Base-by-base conservation (phyloP, 768 basidiomycete genomes). In the Xerocomus spinulosus region DNA sequence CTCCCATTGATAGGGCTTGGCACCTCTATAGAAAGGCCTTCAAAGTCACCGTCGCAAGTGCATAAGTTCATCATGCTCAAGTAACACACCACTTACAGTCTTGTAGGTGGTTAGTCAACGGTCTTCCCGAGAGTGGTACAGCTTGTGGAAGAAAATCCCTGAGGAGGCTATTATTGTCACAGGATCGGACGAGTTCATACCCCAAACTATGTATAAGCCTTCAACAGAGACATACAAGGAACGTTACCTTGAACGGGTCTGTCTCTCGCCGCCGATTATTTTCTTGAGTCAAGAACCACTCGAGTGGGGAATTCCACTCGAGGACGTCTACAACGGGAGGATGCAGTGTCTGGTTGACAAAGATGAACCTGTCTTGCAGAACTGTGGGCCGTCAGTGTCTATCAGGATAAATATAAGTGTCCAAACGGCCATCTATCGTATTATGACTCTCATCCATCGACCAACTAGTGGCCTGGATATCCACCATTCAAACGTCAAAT, bases 381-480 rank as follows among this genome's bases (percentile, higher is more conserved):
- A 77, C 5, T 77, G 84, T 34, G 85, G 85, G 5, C 85, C 83
- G 9, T 85, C 84, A 37, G 80, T 87, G 33, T 86, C 83, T 3
- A 80, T 87, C 53, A 77, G 85, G 35, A 72, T 87, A 28, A 81
- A 85, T 70, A 84, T 85, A 42, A 61, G 46, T 48, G 41, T 9
- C n/a, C n/a, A 6, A 3, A 17, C 17, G 28, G 26, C 38, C 14
- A 35, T 39, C 12, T 10, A 9, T 15, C 4, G 17, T 17, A 39
- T 25, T 7, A 23, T 9, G 17, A 21, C 9, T 55, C 25, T 49
- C 8, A 7, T 17, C 4, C 15, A 23, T 33, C 26, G 25, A 12
- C 43, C 46, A 46, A n/a, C 30, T 55, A 87, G 85, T 87, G 86
- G 85, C 83, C 83, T n/a, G 85, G 85, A 9, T 87, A 87, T 61